Percentiles rank a stretch among this genome's conserved stretches.
phyloP scores from a whole-genome alignment of 2,329 filamentous ascomycete species.

The Fusarium keratoplasticum region DNA sequence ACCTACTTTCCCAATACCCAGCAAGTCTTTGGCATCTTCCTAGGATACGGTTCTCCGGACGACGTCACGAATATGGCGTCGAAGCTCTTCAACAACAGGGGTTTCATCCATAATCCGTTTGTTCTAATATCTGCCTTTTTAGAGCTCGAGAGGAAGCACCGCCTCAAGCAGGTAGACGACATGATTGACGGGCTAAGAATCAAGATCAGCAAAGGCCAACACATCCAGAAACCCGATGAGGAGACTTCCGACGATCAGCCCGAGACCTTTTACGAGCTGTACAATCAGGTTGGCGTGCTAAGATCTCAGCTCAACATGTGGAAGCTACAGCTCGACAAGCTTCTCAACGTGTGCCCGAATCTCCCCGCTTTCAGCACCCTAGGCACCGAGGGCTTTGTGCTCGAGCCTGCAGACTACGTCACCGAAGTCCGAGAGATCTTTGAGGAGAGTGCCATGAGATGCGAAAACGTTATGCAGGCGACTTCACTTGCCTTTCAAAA shows the following conservation, averaged over 20 bases:
- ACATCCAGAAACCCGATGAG: not conserved
- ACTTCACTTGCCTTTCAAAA: constrained; percentile 14
- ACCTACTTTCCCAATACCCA: constrained; percentile 12
- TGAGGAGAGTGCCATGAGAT: not conserved
- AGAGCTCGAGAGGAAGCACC: not conserved
- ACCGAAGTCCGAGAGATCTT: not conserved
- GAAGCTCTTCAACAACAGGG: constrained; percentile 4
- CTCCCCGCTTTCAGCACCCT: not conserved
- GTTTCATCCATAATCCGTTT: constrained; percentile 7
- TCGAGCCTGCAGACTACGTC: constrained; percentile 7
- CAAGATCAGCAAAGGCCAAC: not conserved
- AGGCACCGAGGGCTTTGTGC: constrained; percentile 2
- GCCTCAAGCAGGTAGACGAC: not conserved
- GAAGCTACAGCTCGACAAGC: not conserved
- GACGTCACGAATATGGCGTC: not conserved
- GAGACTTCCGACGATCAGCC: not conserved
- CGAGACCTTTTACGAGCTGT: not conserved
- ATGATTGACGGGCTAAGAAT: not conserved
- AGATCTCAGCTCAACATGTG: not conserved
- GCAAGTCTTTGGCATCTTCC: constrained; percentile 8
- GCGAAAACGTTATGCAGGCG: constrained; percentile 4
- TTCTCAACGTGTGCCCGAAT: not conserved
- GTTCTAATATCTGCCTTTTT: constrained; percentile 8
- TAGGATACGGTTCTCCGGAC: not conserved
- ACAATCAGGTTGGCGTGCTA: not conserved